Percentiles rank a stretch among this genome's conserved stretches.
Conservation (phyloP, 2,329 filamentous ascomycete genomes). For the Orbilia ellipsospora region DNA sequence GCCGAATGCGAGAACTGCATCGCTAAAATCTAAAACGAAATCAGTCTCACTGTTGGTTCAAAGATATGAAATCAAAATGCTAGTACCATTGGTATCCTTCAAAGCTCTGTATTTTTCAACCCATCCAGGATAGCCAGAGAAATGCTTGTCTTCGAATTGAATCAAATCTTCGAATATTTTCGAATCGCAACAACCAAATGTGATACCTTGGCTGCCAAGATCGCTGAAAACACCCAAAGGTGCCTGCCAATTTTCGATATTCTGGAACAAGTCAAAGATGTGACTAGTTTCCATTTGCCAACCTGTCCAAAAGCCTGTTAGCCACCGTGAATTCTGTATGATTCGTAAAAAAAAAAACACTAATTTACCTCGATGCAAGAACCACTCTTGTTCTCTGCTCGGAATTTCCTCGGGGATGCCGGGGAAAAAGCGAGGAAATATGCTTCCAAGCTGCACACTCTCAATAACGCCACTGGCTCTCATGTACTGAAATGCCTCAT, state of each 20-base stretch:
- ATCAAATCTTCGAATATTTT: conserved; percentile 58
- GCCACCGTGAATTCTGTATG: neutral
- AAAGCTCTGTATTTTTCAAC: conserved; percentile 59
- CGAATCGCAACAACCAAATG: conserved; percentile 57
- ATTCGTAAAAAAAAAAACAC: neutral
- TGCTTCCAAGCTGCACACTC: conserved; percentile 59
- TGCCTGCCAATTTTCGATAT: conserved; percentile 57
- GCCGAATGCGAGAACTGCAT: conserved; percentile 59
- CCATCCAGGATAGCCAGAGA: conserved; percentile 59
- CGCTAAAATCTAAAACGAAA: conserved; percentile 57
- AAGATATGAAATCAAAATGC: neutral
- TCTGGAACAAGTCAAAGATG: conserved; percentile 58
- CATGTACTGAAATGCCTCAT: conserved; percentile 59
- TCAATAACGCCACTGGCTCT: conserved; percentile 57
- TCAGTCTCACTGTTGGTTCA: neutral
- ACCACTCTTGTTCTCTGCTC: conserved; percentile 58
- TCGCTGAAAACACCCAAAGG: conserved; percentile 56
- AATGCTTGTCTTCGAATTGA: conserved; percentile 59
- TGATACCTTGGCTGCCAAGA: conserved; percentile 57
- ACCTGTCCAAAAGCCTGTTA: conserved; percentile 20
- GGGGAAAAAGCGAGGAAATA: conserved; percentile 60
- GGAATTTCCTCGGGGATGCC: conserved; percentile 58
- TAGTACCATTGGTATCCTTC: conserved; percentile 57
- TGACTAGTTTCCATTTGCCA: conserved; percentile 59
- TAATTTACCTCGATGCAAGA: conserved; percentile 57